Percentiles rank a stretch among this genome's conserved stretches.
These are phyloP conservation scores for Rosa persica DNA, from an alignment of 306 rosid species.

Conservation along the genomic window DNA sequence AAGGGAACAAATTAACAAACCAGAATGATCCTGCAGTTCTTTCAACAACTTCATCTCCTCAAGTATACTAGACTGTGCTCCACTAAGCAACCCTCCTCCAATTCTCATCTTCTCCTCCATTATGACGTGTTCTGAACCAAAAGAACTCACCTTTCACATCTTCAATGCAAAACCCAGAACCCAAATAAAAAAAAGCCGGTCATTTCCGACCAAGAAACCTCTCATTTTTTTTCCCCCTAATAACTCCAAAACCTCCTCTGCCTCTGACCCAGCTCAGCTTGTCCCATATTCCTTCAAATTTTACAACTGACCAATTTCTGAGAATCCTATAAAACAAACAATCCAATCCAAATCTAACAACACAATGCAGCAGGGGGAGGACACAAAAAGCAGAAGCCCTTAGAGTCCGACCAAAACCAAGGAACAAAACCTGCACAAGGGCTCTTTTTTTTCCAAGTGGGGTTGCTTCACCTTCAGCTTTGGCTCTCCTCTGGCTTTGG, in stretches of 20 bases:
- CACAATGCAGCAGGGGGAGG: not conserved
- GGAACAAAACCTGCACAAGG: slow-evolving; percentile 76
- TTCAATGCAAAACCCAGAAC: slow-evolving; percentile 30
- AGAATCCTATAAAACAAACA: slow-evolving; percentile 34
- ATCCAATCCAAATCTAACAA: slow-evolving; percentile 22
- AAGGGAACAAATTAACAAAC: slow-evolving; percentile 34
- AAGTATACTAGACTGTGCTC: slow-evolving; percentile 48
- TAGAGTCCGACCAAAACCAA: slow-evolving; percentile 33
- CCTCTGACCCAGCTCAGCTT: not conserved
- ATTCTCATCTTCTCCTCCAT: slow-evolving; percentile 61
- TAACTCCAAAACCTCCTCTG: slow-evolving; percentile 22
- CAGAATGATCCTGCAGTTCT: slow-evolving; percentile 89
- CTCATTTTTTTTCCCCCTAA: slow-evolving; percentile 5
- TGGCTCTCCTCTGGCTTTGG: not conserved
- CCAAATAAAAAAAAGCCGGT: slow-evolving; percentile 8
- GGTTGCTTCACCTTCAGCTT: slow-evolving; percentile 18
- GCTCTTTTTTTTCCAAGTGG: slow-evolving; percentile 35
- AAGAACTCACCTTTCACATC: slow-evolving; percentile 40
- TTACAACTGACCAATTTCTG: slow-evolving; percentile 21
- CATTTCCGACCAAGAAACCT: slow-evolving; percentile 15
- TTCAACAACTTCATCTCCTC: slow-evolving; percentile 86
- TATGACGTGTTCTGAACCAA: slow-evolving; percentile 20
- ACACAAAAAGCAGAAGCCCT: slow-evolving; percentile 33
- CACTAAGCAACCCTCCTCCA: slow-evolving; percentile 48
- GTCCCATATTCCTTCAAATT: slow-evolving; percentile 4